Conservation (phyloP, 768 basidiomycete species). For the Holtermannia corniformis region DNA sequence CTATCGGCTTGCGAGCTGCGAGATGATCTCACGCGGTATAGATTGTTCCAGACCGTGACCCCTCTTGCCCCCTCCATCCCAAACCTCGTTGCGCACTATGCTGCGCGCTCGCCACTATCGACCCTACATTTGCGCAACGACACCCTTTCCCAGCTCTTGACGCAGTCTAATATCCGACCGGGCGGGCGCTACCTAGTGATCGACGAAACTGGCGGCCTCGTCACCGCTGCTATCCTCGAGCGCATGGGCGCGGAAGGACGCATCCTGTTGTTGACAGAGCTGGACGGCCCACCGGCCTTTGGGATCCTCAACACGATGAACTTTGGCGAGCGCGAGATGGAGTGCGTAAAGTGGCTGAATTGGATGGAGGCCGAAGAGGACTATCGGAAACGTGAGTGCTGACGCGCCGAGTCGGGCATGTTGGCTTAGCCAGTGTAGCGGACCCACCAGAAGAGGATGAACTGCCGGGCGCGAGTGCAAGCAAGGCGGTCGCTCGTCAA, state of each 20-base stretch:
- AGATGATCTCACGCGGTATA: slow-evolving; percentile 39
- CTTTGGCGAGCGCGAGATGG: slow-evolving; percentile 54
- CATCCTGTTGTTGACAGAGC: slow-evolving; percentile 73
- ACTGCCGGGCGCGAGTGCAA: slow-evolving; percentile 11
- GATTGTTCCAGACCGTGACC: slow-evolving; percentile 77
- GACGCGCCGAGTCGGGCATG: too few relatives aligned
- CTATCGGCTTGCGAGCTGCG: not conserved
- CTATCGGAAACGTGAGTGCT: slow-evolving; percentile 46
- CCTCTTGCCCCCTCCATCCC: slow-evolving; percentile 77
- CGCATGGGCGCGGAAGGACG: slow-evolving; percentile 77
- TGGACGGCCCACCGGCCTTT: slow-evolving; percentile 87
- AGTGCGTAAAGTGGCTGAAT: slow-evolving; percentile 51
- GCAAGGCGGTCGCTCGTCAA: slow-evolving; percentile 17
- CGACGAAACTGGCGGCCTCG: slow-evolving; percentile 81
- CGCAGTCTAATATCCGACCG: slow-evolving; percentile 69
- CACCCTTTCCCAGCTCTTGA: slow-evolving; percentile 78
- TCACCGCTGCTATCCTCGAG: slow-evolving; percentile 76
- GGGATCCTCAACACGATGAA: slow-evolving; percentile 79
- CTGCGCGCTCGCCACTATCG: slow-evolving; percentile 59
- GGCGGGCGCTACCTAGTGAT: slow-evolving; percentile 81
- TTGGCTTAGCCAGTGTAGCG: not conserved
- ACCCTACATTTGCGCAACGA: slow-evolving; percentile 80
- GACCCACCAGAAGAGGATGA: slow-evolving; percentile 25
- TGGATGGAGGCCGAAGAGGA: slow-evolving; percentile 82
- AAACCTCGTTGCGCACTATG: slow-evolving; percentile 85